Evolutionary conservation across 78 protist genomes (phyloP), one percentile per base, ranked within the genome.

Genomic region (Planoprotostelium fungivorum): DNA sequence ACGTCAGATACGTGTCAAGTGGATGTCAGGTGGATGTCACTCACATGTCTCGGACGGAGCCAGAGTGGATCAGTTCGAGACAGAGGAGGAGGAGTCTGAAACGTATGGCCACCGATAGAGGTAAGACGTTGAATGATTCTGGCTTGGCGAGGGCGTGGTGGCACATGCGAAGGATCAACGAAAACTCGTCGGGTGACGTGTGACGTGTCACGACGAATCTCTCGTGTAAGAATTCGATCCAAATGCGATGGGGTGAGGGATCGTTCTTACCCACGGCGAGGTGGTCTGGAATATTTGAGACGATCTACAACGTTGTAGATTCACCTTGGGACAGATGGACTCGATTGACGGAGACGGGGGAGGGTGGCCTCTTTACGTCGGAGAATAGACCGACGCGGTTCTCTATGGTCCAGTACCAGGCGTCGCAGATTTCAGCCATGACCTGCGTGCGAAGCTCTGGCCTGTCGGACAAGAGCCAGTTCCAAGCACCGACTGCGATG

Each of bases 321-420:
- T 38, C 9, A 34, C 28, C 37, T 86, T 29, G 28, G 25, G 35
- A 29, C 39, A 23, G 1, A 0, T 34, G 34, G 89, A 51, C n/a
- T 1, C 0, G 38, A 87, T 36, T 1, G 84, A 29, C 84, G 84
- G 38, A 37, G 28, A 87, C 38, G 63, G 89, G 37, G 0, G 91
- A 88, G 29, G 90, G 90, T 5, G 90, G 93, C 38, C 94, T 84
- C 87, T 89, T 88, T 39, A 84, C 90, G 29, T 89, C 91, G 34
- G 92, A 38, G 35, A 95, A 95, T 29, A 95, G 29, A 39, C 97
- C 97, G 38, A 93, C n/a, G 37, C 94, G 87, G 36, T 88, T 91
- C 28, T 95, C 93, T 9, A 95, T 89, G 35, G 94, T 90, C 97
- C 95, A 92, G 31, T 88, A 31, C 97, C 97, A 95, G 25, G 94